A percentile compares a stretch with the other conserved stretches of the same genome.
Evolutionary conservation across 164 flowering plant genomes (phyloP).

Genomic region (Kalanchoe fedtschenkoi): DNA sequence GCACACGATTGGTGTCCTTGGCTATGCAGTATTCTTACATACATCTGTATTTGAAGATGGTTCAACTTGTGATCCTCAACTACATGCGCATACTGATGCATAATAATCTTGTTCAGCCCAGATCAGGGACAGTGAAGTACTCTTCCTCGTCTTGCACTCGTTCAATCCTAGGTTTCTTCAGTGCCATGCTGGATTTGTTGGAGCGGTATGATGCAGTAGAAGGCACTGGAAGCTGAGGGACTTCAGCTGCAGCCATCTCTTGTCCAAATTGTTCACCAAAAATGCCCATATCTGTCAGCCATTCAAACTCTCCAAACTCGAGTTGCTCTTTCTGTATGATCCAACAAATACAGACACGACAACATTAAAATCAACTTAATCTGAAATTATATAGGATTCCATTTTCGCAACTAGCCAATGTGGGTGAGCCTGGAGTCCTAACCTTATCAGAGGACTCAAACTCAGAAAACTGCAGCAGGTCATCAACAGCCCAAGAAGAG

Average conservation of each 20-base stretch:
- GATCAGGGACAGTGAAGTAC: conserved; percentile 83
- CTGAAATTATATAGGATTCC: no score
- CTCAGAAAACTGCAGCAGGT: conserved; percentile 59
- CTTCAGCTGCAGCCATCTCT: conserved; percentile 72
- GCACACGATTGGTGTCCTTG: no score
- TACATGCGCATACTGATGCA: background rate
- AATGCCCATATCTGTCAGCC: conserved; percentile 56
- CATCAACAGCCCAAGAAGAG: conserved; percentile 77
- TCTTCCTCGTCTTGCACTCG: conserved; percentile 50
- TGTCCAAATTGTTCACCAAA: conserved; percentile 49
- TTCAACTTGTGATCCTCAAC: background rate
- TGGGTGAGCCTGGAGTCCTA: background rate
- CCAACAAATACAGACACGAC: background rate
- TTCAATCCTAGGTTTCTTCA: conserved; percentile 70
- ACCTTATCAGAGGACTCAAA: conserved; percentile 67
- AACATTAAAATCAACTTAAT: background rate
- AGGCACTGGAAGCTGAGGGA: conserved; percentile 58
- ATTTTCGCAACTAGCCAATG: no score
- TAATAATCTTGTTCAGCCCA: conserved; percentile 34
- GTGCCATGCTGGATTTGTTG: conserved; percentile 32
- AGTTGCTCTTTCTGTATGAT: conserved; percentile 43
- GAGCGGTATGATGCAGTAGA: conserved; percentile 27
- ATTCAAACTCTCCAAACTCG: conserved; percentile 68
- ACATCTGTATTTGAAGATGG: background rate
- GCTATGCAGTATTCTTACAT: background rate